Evolutionary conservation across 768 basidiomycete species (phyloP), one percentile per base, ranked within the genome.

Genomic region (Hypsizygus marmoreus): DNA sequence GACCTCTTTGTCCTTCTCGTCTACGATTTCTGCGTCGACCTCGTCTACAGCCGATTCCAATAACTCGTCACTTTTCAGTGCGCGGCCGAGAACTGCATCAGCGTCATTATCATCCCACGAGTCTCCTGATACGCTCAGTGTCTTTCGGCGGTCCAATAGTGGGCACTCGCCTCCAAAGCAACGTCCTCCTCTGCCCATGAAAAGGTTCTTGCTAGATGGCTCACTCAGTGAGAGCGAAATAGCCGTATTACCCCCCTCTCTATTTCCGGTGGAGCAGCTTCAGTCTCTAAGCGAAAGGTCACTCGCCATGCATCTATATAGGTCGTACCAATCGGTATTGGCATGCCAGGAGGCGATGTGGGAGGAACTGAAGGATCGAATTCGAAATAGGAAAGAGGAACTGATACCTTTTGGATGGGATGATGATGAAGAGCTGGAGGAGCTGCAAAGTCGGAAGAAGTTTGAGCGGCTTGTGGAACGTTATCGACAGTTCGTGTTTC

Each of bases 261-360:
- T 75, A 28, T 64, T 76, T 25, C 64, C 73, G 1, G 53, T 70
- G 16, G 70, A 73, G 23, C 71, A 71, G 43, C 63, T 84, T 4
- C 65, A 66, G 43, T 62, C 61, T 20, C 59, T 85, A 51, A 80
- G 67, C 47, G 79, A 84, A 43, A 75, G 81, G 33, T 81, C 82
- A 2, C 71, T 85, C 22, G 83, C 84, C 0, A 84, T 87, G 82
- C 85, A 88, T 45, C 72, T 88, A 3, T 80, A 84, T 55, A 71
- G 74, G 50, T 76, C 80, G n/a, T 86, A 78, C 49, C 77, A 81
- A 53, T 62, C 66, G 14, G 80, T 88, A 6, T 60, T 85, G 10
- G 82, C 81, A 10, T 84, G 82, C 53, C 78, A 83, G 60, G 86
- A 87, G 57, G 78, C 83, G 22, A 85, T 88, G 83, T 88, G 85